Evolutionary conservation across 345 rosid species (phyloP).

Genomic region (Mallotus nudiflorus): DNA sequence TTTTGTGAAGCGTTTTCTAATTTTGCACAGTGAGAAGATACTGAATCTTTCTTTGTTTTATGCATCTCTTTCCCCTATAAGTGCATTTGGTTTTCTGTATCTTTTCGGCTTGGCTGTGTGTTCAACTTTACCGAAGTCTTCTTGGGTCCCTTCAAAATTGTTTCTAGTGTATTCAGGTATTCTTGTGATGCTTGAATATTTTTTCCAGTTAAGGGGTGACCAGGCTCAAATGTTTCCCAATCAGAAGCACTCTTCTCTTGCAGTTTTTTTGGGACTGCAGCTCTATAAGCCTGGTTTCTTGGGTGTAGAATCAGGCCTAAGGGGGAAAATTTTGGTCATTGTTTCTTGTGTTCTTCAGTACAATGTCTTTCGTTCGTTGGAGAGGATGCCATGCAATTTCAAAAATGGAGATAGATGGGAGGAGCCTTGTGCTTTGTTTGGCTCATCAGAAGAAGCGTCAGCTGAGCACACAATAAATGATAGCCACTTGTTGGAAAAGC

Average conservation of each 20-base stretch:
- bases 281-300: constrained; percentile 32
- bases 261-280: constrained; percentile 37
- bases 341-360: constrained; percentile 42
- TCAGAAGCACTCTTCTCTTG: constrained; percentile 29
- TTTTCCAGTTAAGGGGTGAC: constrained; percentile 44
- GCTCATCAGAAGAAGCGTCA: constrained; percentile 25
- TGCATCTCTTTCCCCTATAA: constrained; percentile 42
- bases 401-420: constrained; percentile 30
- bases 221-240: constrained; percentile 38
- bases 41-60: constrained; percentile 36
- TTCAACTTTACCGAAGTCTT: constrained; percentile 44
- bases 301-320: constrained; percentile 45
- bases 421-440: constrained; percentile 43
- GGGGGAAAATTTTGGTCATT: constrained; percentile 45
- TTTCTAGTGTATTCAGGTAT: constrained; percentile 43
- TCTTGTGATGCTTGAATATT: constrained; percentile 38
- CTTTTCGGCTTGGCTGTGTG: constrained; percentile 37
- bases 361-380: constrained; percentile 45
- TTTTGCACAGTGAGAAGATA: constrained; percentile 48
- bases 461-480: constrained; percentile 19
- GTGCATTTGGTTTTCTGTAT: constrained; percentile 43
- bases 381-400: constrained; percentile 18
- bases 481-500: constrained; percentile 13
- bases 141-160: constrained; percentile 38
- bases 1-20: constrained; percentile 36